Evolutionary conservation across 116 monocot species (phyloP), one percentile per base, ranked within the genome.

Genomic region (Dioscorea cayenensis): DNA sequence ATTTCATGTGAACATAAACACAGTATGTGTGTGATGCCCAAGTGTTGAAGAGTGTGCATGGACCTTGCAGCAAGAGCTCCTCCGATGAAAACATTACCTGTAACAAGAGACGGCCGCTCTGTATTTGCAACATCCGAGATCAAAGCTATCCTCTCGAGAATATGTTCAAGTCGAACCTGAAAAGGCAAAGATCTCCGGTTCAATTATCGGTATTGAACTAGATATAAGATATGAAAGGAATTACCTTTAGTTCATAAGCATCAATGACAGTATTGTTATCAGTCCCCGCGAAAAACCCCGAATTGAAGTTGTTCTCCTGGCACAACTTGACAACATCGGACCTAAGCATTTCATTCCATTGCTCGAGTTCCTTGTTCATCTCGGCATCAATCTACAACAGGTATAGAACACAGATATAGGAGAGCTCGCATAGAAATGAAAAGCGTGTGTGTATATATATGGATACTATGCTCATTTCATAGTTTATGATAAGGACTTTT

Each of bases 171-270:
- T 35, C 99, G 79, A 2, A 94, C 94, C 99, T 99, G 75, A 61
- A 79, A 48, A 66, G 18, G 43, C 43, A 43, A 43, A 6, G 43
- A 74, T 50, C 64, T 27, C 37, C 10, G 12, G 22, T 38, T 60
- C 43, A 5, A 28, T 63, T 36, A 14, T n/a, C n/a, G 6, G n/a
- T 23, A 12, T 14, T 6, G 5, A 28, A 60, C 2, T 49, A 23
- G 49, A 37, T 0, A 43, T 32, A 58, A 65, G 14, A 60, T 7
- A 38, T 21, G 8, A 21, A 48, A 9, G 5, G 29, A 22, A 76
- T 67, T 86, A 99, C 99, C 99, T 99, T 99, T 66, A 99, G 71
- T 49, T 99, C 99, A 70, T 99, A 94, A 68, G 99, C 99, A 87
- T 99, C 99, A 75, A 89, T 64, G 32, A 68, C 86, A 21, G 72